Base-by-base conservation (phyloP, 768 basidiomycete genomes). In the Russula brevipes region DNA sequence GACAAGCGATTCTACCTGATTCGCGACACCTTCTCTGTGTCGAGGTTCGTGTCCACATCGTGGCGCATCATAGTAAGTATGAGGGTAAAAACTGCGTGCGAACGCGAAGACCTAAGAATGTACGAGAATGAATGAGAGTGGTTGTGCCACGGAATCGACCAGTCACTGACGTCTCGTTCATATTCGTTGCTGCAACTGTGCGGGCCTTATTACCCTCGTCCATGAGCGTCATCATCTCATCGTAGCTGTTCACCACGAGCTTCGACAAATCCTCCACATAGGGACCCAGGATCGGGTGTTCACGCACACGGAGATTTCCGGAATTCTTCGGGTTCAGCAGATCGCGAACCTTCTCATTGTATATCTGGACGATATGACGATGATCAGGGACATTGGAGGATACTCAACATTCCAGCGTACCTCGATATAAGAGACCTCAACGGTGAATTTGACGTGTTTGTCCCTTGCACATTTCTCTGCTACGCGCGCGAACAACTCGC, bases 141-240 rank as follows among this genome's bases (percentile, higher is more conserved):
- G 30, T 24, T 10, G 36, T 10, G 45, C 35, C 17, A 41, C 66
- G 50, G 8, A 54, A 38, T 19, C 33, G 24, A 46, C 39, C 12
- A 10, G 12, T 49, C 60, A 60, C 61, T 62, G 73, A 91, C 83
- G 94, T 97, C 76, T 98, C 97, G 76, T 99, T 99, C 97, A 99
- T 99, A 76, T 97, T 94, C 24, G 97, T 99, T 31, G 97, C 95
- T 24, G 97, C 97, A 30, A 99, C 96, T 14, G 97, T 98, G 54
- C 97, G 81, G 56, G 97, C 95, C 78, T 98, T 98, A 76, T 98
- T 99, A 44, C 96, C 96, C 74, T 99, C 96, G 78, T 99, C 96
- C 96, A 98, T 98, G 72, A 99, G 87, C 5, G 88, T 93, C 89
- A 97, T 96, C 89, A 99, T 97, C 73, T 97, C 96, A 36, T 90